These are phyloP conservation scores for Ceratobasidium papillatum DNA, from an alignment of 1,284 basidiomycete genomes.

Conservation along the genomic window DNA sequence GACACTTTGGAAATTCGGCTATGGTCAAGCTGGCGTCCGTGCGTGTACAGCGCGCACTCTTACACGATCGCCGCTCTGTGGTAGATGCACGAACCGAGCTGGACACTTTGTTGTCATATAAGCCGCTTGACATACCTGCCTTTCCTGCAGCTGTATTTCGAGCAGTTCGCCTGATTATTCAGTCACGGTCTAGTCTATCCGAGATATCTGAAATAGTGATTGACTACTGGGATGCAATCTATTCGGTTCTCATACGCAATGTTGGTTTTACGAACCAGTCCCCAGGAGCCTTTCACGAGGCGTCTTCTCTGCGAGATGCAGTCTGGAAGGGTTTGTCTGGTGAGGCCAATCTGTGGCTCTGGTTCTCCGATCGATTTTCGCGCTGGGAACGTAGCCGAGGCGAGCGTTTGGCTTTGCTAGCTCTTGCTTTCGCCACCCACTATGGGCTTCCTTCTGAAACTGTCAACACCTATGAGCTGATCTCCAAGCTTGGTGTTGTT, in stretches of 20 bases:
- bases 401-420: slow-evolving; percentile 28
- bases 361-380: slow-evolving; percentile 34
- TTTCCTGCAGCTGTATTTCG: slow-evolving; percentile 22
- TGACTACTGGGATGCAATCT: slow-evolving; percentile 30
- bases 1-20: slow-evolving; percentile 8
- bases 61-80: slow-evolving; percentile 1
- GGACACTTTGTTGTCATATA: slow-evolving; percentile 3
- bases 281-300: slow-evolving; percentile 20
- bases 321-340: slow-evolving; percentile 22
- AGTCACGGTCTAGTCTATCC: slow-evolving; percentile 6
- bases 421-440: slow-evolving; percentile 24
- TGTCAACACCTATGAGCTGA: slow-evolving; percentile 18
- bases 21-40: slow-evolving; percentile 20
- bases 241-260: slow-evolving; percentile 20
- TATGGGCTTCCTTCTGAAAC: slow-evolving; percentile 10
- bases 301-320: slow-evolving; percentile 3
- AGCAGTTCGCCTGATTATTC: slow-evolving; percentile 30
- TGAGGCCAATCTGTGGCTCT: slow-evolving; percentile 19
- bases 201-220: slow-evolving; percentile 27
- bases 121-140: slow-evolving; percentile 9
- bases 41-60: slow-evolving; percentile 27
- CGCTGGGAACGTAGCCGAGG: slow-evolving; percentile 14
- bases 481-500: slow-evolving; percentile 18
- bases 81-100: slow-evolving; percentile 17
- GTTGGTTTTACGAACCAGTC: slow-evolving; percentile 7